A percentile compares a stretch with the other conserved stretches of the same genome.
phyloP scores from a whole-genome alignment of 2,329 filamentous ascomycete genomes.

The Ophiocordyceps sinensis region DNA sequence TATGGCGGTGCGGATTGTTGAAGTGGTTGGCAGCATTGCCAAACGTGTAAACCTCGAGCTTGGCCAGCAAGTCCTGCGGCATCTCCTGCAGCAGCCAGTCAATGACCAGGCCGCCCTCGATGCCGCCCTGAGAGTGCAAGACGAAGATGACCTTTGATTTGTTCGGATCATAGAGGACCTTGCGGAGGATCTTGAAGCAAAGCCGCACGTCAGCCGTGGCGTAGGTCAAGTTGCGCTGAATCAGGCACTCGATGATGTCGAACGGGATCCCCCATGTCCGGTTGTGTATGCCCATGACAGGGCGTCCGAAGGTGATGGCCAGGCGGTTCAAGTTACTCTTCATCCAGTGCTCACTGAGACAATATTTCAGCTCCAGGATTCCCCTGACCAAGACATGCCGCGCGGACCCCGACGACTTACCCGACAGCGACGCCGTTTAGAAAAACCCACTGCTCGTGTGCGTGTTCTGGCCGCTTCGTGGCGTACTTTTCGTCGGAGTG shows the following conservation, averaged over 20 bases:
- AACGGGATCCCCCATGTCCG: slow-evolving; percentile 60
- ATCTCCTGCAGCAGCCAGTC: slow-evolving; percentile 67
- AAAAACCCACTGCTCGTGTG: slow-evolving; percentile 65
- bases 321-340: slow-evolving; percentile 57
- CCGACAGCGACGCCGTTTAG: slow-evolving; percentile 57
- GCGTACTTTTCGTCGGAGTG: slow-evolving; percentile 39
- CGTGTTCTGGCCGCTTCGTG: slow-evolving; percentile 30
- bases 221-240: slow-evolving; percentile 62
- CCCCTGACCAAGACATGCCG: too few species aligned
- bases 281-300: slow-evolving; percentile 61
- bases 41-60: slow-evolving; percentile 67
- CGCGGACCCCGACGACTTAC: slow-evolving; percentile 23
- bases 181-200: slow-evolving; percentile 48
- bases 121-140: slow-evolving; percentile 64
- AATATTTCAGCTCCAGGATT: not conserved
- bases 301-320: slow-evolving; percentile 56
- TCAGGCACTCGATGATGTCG: slow-evolving; percentile 61
- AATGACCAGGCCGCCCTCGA: slow-evolving; percentile 56
- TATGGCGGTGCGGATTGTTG: slow-evolving; percentile 54
- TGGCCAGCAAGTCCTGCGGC: slow-evolving; percentile 46
- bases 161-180: slow-evolving; percentile 43
- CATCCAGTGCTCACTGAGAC: slow-evolving; percentile 45
- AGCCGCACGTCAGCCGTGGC: slow-evolving; percentile 52
- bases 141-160: slow-evolving; percentile 60
- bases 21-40: slow-evolving; percentile 70